phyloP scores from a whole-genome alignment of 139 green algal genomes.

The Yamagishiella unicocca region DNA sequence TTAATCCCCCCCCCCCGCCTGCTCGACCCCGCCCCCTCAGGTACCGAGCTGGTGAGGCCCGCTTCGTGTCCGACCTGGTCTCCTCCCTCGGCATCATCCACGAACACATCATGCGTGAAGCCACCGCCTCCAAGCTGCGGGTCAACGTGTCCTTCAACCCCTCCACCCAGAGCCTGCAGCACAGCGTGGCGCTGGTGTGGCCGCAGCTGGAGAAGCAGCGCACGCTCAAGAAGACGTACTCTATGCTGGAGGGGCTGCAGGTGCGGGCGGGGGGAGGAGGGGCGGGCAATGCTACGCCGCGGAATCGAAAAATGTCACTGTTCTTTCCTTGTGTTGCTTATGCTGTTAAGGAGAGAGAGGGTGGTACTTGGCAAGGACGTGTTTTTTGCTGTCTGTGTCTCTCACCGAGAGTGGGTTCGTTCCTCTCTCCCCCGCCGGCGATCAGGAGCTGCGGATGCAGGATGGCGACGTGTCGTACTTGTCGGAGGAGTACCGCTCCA shows the following conservation, averaged over 20 bases:
- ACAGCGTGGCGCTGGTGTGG: conserved; percentile 61
- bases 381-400: too few species aligned
- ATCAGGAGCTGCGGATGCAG: conserved; percentile 76
- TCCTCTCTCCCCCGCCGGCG: neutral
- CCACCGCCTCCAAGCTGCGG: conserved; percentile 68
- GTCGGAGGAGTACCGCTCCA: conserved; percentile 53
- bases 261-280: conserved; percentile 42
- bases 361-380: too few species aligned
- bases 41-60: conserved; percentile 66
- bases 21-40: conserved; percentile 26
- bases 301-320: too few species aligned
- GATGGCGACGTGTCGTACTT: conserved; percentile 68
- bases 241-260: conserved; percentile 75
- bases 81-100: conserved; percentile 76
- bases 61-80: conserved; percentile 74
- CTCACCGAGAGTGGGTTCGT: too few species aligned
- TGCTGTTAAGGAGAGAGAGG: too few species aligned
- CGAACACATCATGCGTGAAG: conserved; percentile 72
- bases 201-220: conserved; percentile 64
- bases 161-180: conserved; percentile 47
- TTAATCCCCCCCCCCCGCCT: neutral
- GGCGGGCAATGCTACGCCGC: too few species aligned
- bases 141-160: conserved; percentile 61
- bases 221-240: conserved; percentile 49
- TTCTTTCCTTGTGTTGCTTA: too few species aligned